Evolutionary conservation across 139 green algal species (phyloP).

Genomic region (Ettlia oleoabundans): DNA sequence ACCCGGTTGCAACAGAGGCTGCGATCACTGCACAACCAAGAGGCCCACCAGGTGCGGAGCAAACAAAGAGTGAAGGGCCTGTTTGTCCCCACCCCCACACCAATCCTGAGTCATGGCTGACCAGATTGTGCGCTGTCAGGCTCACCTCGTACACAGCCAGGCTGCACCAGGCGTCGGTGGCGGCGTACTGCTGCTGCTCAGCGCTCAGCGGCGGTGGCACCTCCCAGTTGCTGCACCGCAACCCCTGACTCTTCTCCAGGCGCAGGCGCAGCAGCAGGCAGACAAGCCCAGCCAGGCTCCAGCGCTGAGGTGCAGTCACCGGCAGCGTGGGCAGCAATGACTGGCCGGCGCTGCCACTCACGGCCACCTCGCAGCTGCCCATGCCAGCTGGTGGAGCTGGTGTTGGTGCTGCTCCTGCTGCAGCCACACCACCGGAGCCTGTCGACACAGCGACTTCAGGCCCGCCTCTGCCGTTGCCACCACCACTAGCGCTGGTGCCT

Average conservation of each 20-base stretch:
- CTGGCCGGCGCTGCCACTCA: not conserved
- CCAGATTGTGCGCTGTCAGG: no score
- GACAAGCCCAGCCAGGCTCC: slow-evolving; percentile 49
- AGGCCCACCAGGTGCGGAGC: no score
- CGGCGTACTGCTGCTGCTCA: slow-evolving; percentile 57
- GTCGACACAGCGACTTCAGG: not conserved
- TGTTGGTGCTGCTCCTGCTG: not conserved
- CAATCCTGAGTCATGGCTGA: no score
- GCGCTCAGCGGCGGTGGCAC: slow-evolving; percentile 13
- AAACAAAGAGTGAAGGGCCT: no score
- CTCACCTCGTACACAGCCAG: slow-evolving; percentile 47
- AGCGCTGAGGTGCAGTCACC: slow-evolving; percentile 35
- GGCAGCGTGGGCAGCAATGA: no score
- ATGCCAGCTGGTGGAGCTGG: not conserved
- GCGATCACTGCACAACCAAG: no score
- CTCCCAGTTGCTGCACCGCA: slow-evolving; percentile 58
- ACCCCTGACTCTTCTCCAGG: slow-evolving; percentile 42
- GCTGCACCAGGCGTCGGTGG: slow-evolving; percentile 56
- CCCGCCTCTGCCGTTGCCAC: no score
- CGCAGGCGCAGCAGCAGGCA: slow-evolving; percentile 21
- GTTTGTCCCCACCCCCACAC: no score
- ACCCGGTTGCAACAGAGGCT: not conserved
- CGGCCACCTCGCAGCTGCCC: no score
- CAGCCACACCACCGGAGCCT: not conserved
- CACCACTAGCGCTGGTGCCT: no score